Conservation (phyloP, 2,329 filamentous ascomycete species). For the Rhynchosporium secalis region DNA sequence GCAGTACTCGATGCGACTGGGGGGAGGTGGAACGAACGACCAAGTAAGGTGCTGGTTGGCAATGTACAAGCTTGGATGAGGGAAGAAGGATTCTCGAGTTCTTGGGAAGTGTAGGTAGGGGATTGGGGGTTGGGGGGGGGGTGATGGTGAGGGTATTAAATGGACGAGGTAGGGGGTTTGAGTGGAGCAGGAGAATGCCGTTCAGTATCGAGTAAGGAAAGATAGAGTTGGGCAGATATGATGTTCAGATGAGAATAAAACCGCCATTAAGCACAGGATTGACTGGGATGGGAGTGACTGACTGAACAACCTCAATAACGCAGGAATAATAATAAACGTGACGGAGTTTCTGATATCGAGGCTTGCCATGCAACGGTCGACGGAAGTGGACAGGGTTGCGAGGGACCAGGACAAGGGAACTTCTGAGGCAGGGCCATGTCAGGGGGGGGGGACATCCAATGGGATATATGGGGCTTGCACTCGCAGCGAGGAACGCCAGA, state of each 20-base stretch:
- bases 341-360: conserved; percentile 33
- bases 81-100: conserved; percentile 28
- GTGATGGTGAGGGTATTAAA: conserved; percentile 12
- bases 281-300: not conserved
- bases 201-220: conserved; percentile 20
- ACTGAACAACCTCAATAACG: conserved; percentile 29
- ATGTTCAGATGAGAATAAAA: conserved; percentile 16
- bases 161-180: conserved; percentile 15
- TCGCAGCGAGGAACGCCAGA: conserved; percentile 14
- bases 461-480: conserved; percentile 12
- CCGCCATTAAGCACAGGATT: conserved; percentile 25
- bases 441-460: conserved; percentile 23
- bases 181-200: conserved; percentile 10
- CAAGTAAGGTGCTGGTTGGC: not conserved
- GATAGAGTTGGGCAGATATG: not conserved
- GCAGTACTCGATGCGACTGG: conserved; percentile 23
- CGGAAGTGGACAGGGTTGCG: conserved; percentile 16
- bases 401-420: not conserved
- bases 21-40: conserved; percentile 6
- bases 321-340: conserved; percentile 40
- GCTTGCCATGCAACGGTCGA: conserved; percentile 21
- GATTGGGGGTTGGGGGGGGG: too few relatives aligned
- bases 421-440: not conserved
- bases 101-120: conserved; percentile 16
- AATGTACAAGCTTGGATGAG: conserved; percentile 15